A percentile compares a stretch with the other conserved stretches of the same genome.
Evolutionary conservation across 2,329 filamentous ascomycete species (phyloP).

Genomic region (Colletotrichum musicola): DNA sequence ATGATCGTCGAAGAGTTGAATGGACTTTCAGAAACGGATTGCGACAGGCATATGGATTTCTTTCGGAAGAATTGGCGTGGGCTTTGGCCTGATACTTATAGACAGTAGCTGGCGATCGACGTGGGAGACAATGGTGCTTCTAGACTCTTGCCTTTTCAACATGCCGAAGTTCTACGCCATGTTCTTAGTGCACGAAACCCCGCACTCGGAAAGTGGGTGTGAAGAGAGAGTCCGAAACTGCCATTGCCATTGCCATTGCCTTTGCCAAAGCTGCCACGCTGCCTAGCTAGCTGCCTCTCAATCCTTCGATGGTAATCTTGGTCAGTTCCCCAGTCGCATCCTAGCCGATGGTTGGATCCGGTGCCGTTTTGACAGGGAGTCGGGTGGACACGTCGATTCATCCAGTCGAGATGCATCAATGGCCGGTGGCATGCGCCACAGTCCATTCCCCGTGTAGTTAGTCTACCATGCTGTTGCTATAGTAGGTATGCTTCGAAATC

Average conservation of each 20-base stretch:
- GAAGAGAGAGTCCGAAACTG: slow-evolving; percentile 23
- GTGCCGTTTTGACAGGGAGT: slow-evolving; percentile 11
- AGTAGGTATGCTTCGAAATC: too few relatives aligned
- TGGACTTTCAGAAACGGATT: not conserved
- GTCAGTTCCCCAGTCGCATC: slow-evolving; percentile 10
- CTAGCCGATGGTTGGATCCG: not conserved
- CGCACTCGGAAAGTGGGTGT: slow-evolving; percentile 35
- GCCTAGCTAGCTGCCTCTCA: slow-evolving; percentile 7
- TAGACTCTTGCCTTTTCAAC: slow-evolving; percentile 26
- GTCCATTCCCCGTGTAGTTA: too few relatives aligned
- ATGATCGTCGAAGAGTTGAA: not conserved
- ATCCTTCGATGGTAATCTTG: not conserved
- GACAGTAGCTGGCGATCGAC: slow-evolving; percentile 18
- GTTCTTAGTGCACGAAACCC: slow-evolving; percentile 34
- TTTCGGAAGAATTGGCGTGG: not conserved
- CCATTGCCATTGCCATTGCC: not conserved
- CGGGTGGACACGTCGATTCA: slow-evolving; percentile 8
- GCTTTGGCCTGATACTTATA: slow-evolving; percentile 16
- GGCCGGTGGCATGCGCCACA: not conserved
- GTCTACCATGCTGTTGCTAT: too few relatives aligned
- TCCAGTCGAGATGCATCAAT: slow-evolving; percentile 8
- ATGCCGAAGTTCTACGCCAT: slow-evolving; percentile 31
- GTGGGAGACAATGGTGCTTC: slow-evolving; percentile 6
- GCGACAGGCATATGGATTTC: too few relatives aligned
- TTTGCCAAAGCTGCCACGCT: not conserved